Evolutionary conservation across 805 yeast species (phyloP).

Genomic region (Wickerhamomyces canadensis): DNA sequence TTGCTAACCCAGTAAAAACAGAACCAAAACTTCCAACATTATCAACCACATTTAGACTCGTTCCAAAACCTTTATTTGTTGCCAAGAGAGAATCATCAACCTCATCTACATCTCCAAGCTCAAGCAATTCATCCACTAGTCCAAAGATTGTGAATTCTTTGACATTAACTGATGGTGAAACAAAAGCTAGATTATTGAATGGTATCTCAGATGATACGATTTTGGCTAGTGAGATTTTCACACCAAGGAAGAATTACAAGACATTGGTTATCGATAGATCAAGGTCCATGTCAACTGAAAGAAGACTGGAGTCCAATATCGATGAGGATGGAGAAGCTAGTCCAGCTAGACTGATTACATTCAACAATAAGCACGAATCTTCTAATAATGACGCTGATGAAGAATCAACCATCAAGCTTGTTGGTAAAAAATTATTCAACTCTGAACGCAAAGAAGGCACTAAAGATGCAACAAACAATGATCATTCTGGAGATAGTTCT

Average conservation of each 20-base stretch:
- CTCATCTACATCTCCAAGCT: background rate
- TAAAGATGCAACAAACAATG: background rate
- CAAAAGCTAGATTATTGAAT: slow-evolving; percentile 30
- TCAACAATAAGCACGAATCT: slow-evolving; percentile 1
- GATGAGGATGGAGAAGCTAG: slow-evolving; percentile 1
- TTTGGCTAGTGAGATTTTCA: slow-evolving; percentile 63
- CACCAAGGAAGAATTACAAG: slow-evolving; percentile 52
- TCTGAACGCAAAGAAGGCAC: slow-evolving; percentile 6
- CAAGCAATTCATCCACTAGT: background rate
- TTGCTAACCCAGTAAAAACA: slow-evolving; percentile 42
- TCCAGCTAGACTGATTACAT: slow-evolving; percentile 10
- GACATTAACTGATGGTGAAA: slow-evolving; percentile 1
- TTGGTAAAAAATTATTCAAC: background rate
- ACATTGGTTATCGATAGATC: slow-evolving; percentile 47
- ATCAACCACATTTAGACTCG: slow-evolving; percentile 52
- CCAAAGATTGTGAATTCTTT: background rate
- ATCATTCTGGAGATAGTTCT: slow-evolving; percentile 7
- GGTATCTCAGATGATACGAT: slow-evolving; percentile 61
- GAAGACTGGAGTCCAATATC: too few relatives aligned
- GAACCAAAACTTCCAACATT: slow-evolving; percentile 58
- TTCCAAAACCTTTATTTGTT: slow-evolving; percentile 56
- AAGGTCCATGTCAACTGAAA: slow-evolving; percentile 1
- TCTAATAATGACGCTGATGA: background rate
- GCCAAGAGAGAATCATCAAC: slow-evolving; percentile 9
- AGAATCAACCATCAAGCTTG: background rate